Base-by-base conservation (phyloP, 2,329 filamentous ascomycete species). In the Acrocalymma vagum region DNA sequence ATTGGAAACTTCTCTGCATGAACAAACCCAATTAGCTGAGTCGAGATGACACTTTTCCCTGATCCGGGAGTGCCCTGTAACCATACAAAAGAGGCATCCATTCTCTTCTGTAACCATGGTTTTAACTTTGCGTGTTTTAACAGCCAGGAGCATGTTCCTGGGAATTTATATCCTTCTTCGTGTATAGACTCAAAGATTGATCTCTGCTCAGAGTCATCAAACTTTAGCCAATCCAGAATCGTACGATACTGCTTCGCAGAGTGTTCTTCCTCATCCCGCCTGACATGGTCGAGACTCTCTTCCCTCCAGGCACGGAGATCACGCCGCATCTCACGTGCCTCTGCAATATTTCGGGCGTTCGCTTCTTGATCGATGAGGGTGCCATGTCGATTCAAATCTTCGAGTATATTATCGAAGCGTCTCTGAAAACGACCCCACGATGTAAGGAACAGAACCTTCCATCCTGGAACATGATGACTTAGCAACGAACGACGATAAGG, bases 301-400 rank as follows among this genome's bases (percentile, higher is more conserved):
- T 45, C 39, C 34, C 42, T 47, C 45, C 44, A 51, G n/a, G n/a
- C n/a, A n/a, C n/a, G n/a, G n/a, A n/a, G n/a, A n/a, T n/a, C n/a
- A n/a, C n/a, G n/a, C 20, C 40, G 48, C 38, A 50, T 40, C n/a
- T n/a, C n/a, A n/a, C n/a, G n/a, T n/a, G 54, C 47, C 37, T 58
- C 56, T n/a, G 38, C 39, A 28, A 61, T 60, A 21, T 55, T 45
- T 14, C 48, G 45, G n/a, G 59, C 50, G 29, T 55, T 55, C 2
- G 62, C 64, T 38, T 65, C 58, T 17, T 40, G 27, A 43, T 66
- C 62, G 18, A 67, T 47, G 9, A 67, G 37, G 9, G 55, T 51
- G 7, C 47, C 45, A 39, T 65, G 55, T 15, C 46, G 42, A 11
- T 48, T 30, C 5, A 65, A 39, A 25, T 48, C 57, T n/a, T 62